Conservation (phyloP, 139 green algal genomes). For the Chlorella sorokiniana region DNA sequence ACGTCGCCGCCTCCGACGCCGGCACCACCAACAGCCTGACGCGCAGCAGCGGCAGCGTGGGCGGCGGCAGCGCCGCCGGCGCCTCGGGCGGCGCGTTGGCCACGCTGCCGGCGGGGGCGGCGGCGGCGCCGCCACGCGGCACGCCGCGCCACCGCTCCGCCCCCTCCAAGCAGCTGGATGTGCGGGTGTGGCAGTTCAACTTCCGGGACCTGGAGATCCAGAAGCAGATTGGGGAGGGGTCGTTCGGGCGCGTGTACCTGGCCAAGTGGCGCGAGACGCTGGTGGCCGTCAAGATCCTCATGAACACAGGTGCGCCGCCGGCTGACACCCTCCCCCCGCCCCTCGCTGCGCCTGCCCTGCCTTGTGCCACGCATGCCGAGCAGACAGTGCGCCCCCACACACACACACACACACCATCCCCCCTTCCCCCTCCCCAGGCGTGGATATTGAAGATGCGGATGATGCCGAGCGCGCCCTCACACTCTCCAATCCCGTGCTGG, state of each 20-base stretch:
- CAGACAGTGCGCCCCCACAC: no score
- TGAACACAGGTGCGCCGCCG: slow-evolving; percentile 26
- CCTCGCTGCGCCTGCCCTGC: no score
- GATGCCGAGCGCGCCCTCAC: slow-evolving; percentile 35
- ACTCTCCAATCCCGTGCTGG: slow-evolving; percentile 21
- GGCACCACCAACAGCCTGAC: not conserved
- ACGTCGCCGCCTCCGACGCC: not conserved
- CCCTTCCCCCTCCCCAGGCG: no score
- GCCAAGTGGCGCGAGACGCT: slow-evolving; percentile 65
- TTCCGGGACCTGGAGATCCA: slow-evolving; percentile 53
- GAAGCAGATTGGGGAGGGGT: slow-evolving; percentile 64
- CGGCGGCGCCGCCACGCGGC: no score
- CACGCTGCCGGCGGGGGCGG: not conserved
- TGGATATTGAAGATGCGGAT: slow-evolving; percentile 37
- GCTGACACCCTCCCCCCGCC: no score
- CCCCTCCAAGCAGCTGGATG: slow-evolving; percentile 4
- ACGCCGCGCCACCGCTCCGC: not conserved
- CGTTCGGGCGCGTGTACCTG: slow-evolving; percentile 69
- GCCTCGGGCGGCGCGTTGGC: not conserved
- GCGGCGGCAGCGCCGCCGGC: not conserved
- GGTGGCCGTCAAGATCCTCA: slow-evolving; percentile 50
- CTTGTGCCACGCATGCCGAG: no score
- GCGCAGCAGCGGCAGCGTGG: not conserved
- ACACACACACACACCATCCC: no score
- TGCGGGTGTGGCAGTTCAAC: slow-evolving; percentile 15